These are phyloP conservation scores for Ustilago lituana DNA, from an alignment of 1,284 basidiomycete species.

Conservation along the genomic window DNA sequence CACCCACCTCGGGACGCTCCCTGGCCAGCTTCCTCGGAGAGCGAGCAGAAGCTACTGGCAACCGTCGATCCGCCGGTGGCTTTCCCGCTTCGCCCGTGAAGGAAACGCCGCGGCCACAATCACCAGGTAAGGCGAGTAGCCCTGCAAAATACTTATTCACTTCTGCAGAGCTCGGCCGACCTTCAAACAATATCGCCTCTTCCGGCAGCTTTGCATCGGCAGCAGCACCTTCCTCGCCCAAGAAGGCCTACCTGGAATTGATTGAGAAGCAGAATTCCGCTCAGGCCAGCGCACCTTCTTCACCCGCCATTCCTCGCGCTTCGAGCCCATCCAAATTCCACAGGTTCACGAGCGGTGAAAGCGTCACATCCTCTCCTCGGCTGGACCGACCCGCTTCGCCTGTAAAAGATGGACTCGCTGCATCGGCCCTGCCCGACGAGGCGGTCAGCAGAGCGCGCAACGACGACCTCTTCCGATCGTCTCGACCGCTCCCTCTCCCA, in stretches of 20 bases:
- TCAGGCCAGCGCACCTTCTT: slow-evolving; percentile 23
- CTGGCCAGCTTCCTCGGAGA: slow-evolving; percentile 62
- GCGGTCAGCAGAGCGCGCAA: slow-evolving; percentile 1
- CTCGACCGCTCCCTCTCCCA: slow-evolving; percentile 33
- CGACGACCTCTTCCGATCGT: slow-evolving; percentile 15
- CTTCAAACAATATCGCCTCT: slow-evolving; percentile 11
- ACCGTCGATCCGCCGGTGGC: slow-evolving; percentile 7
- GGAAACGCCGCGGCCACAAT: slow-evolving; percentile 5
- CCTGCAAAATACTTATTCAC: slow-evolving; percentile 43
- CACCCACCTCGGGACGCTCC: slow-evolving; percentile 35
- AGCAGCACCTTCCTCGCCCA: slow-evolving; percentile 28
- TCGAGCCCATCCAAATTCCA: slow-evolving; percentile 50
- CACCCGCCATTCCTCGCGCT: slow-evolving; percentile 40
- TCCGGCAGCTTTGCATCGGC: slow-evolving; percentile 5
- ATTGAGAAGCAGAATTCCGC: slow-evolving; percentile 37
- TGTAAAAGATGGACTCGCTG: slow-evolving; percentile 11
- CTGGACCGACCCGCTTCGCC: slow-evolving; percentile 37
- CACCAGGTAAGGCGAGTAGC: slow-evolving; percentile 24
- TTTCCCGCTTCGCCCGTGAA: slow-evolving; percentile 26
- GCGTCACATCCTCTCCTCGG: slow-evolving; percentile 21
- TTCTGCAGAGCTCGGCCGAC: slow-evolving; percentile 35
- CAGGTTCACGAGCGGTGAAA: slow-evolving; percentile 23
- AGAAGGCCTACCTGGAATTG: slow-evolving; percentile 44
- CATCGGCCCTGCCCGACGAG: slow-evolving; percentile 7
- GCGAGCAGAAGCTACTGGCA: slow-evolving; percentile 34